Conservation (phyloP, 2,329 filamentous ascomycete species). For the Fusarium sp. region DNA sequence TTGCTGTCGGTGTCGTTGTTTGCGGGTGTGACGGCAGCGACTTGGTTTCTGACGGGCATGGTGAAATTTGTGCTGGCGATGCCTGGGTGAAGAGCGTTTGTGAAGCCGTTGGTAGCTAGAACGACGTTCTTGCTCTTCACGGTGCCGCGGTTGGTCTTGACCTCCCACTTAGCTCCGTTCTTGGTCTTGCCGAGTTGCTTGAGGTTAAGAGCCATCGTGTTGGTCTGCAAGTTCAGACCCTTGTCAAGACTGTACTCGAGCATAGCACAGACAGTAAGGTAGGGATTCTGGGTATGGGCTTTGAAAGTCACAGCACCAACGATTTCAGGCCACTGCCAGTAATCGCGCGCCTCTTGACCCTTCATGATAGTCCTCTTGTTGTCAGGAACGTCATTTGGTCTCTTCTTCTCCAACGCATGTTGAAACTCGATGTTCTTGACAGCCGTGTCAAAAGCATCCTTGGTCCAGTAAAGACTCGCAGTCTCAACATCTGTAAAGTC, state of each 20-base stretch:
- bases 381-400: slow-evolving; percentile 23
- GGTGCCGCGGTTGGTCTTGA: slow-evolving; percentile 22
- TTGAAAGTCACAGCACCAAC: slow-evolving; percentile 18
- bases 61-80: slow-evolving; percentile 28
- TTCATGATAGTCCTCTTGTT: slow-evolving; percentile 24
- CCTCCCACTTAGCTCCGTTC: slow-evolving; percentile 8
- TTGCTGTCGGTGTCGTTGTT: not conserved
- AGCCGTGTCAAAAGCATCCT: slow-evolving; percentile 21
- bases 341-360: slow-evolving; percentile 8
- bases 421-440: slow-evolving; percentile 19
- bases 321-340: slow-evolving; percentile 29
- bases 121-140: slow-evolving; percentile 27
- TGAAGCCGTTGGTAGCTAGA: slow-evolving; percentile 29
- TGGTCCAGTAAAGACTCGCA: slow-evolving; percentile 26
- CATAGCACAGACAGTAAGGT: slow-evolving; percentile 24
- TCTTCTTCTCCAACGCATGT: slow-evolving; percentile 7
- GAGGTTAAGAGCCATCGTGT: slow-evolving; percentile 22
- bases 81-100: slow-evolving; percentile 11
- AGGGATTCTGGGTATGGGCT: slow-evolving; percentile 27
- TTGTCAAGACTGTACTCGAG: slow-evolving; percentile 17
- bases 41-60: slow-evolving; percentile 28
- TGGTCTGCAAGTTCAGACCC: slow-evolving; percentile 21
- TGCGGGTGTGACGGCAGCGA: not conserved
- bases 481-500: slow-evolving; percentile 30
- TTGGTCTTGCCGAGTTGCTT: slow-evolving; percentile 16